phyloP scores from a whole-genome alignment of 371 early-diverging fungal genomes.

The Batrachochytrium dendrobatidis region DNA sequence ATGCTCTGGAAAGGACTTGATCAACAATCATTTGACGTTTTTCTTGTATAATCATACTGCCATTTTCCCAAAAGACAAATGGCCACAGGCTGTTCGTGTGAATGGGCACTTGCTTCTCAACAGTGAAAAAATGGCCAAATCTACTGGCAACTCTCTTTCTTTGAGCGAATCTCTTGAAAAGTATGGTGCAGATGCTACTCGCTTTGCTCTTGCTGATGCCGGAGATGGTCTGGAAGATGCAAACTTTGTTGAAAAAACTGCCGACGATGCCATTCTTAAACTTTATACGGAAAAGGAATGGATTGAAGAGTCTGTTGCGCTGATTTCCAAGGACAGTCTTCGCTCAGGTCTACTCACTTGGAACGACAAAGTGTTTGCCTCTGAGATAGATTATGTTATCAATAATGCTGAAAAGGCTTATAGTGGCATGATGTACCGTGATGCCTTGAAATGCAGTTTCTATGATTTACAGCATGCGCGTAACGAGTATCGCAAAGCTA shows the following conservation, averaged over 20 bases:
- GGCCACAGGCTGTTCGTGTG: slow-evolving; percentile 90
- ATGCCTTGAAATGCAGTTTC: slow-evolving; percentile 91
- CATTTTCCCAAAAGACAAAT: slow-evolving; percentile 87
- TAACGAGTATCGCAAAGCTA: slow-evolving; percentile 85
- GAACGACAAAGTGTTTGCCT: slow-evolving; percentile 79
- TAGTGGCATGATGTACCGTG: slow-evolving; percentile 77
- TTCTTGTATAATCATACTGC: slow-evolving; percentile 98
- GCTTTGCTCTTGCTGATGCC: slow-evolving; percentile 91
- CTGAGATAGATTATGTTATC: slow-evolving; percentile 76
- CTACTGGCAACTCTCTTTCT: slow-evolving; percentile 98
- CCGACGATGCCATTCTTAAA: slow-evolving; percentile 94
- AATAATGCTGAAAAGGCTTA: slow-evolving; percentile 69
- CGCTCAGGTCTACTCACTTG: slow-evolving; percentile 50
- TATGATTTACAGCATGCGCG: slow-evolving; percentile 88
- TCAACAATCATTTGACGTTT: slow-evolving; percentile 99
- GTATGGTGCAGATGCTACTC: slow-evolving; percentile 97
- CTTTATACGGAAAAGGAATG: slow-evolving; percentile 89
- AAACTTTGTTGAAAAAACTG: slow-evolving; percentile 96
- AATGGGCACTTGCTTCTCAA: slow-evolving; percentile 99
- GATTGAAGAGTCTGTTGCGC: slow-evolving; percentile 60
- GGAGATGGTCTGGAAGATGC: slow-evolving; percentile 98
- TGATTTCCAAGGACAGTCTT: slow-evolving; percentile 23
- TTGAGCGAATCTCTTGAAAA: slow-evolving; percentile 76
- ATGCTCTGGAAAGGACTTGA: slow-evolving; percentile 97
- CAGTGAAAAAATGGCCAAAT: slow-evolving; percentile 99